phyloP scores from a whole-genome alignment of 257 asterid species.

The Solanum sparsipilum region DNA sequence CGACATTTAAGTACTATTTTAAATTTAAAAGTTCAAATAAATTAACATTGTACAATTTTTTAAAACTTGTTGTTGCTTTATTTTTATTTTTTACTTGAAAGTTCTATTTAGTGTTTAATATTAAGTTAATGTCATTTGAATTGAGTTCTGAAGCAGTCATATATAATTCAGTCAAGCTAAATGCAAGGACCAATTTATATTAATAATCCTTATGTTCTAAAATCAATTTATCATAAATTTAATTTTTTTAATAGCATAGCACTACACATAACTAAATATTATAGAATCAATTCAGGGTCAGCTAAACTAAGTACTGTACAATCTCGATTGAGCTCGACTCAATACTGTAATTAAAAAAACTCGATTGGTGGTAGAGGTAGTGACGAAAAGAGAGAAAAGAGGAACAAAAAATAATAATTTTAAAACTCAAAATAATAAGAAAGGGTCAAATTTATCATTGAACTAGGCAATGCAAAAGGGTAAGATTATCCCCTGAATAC shows the following conservation, averaged over 20 bases:
- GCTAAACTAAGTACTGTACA: not conserved
- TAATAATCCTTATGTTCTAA: not conserved
- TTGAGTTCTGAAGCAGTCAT: not conserved
- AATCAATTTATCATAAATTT: not conserved
- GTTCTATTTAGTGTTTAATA: not conserved
- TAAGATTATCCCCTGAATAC: not conserved
- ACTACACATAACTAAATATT: not conserved
- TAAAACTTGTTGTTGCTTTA: not conserved
- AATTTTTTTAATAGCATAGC: not conserved
- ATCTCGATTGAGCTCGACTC: not conserved
- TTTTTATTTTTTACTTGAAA: not conserved
- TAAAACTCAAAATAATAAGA: no score
- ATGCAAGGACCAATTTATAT: not conserved
- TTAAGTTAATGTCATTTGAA: not conserved
- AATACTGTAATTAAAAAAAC: not conserved
- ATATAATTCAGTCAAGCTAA: not conserved
- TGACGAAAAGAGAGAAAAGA: not conserved
- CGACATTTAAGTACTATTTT: not conserved
- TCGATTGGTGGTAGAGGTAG: not conserved
- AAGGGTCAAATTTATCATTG: not conserved
- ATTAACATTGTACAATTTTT: not conserved
- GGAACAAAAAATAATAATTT: no score
- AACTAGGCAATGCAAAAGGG: not conserved
- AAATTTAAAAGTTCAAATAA: not conserved
- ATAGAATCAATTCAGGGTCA: not conserved